Evolutionary conservation across 495 filamentous ascomycete species (phyloP).

Genomic region (Trichocladium uniseriatum): DNA sequence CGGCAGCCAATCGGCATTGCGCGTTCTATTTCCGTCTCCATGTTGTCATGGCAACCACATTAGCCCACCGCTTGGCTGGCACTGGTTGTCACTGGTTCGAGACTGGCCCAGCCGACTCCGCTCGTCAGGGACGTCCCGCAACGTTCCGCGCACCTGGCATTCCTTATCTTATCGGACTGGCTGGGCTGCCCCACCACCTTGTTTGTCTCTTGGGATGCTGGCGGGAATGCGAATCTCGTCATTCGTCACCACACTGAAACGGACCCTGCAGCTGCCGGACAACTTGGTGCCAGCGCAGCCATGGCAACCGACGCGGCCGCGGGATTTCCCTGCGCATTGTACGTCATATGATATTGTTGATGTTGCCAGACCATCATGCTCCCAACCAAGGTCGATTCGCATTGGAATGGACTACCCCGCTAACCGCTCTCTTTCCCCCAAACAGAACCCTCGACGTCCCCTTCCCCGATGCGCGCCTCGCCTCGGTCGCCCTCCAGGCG

Average conservation of each 20-base stretch:
- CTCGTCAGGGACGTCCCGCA: not conserved
- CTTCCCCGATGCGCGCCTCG: conserved; percentile 73
- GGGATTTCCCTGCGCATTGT: conserved; percentile 12
- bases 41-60: conserved; percentile 6
- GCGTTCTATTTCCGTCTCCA: not conserved
- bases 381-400: not conserved
- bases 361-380: conserved; percentile 14
- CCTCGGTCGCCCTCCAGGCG: conserved; percentile 62
- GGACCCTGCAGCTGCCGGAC: not conserved
- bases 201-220: not conserved
- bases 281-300: conserved; percentile 1
- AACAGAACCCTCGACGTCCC: conserved; percentile 69
- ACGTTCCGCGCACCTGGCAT: not conserved
- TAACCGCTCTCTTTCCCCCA: not conserved
- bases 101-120: not conserved
- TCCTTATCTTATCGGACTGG: conserved; percentile 5
- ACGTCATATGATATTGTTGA: not conserved
- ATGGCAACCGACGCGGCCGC: conserved; percentile 5
- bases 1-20: not conserved
- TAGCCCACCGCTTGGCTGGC: too few species aligned
- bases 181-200: conserved; percentile 1
- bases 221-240: conserved; percentile 2
- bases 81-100: too few species aligned
- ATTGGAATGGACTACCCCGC: not conserved
- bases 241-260: conserved; percentile 7